These are phyloP conservation scores for Trebouxia sp. DNA, from an alignment of 139 green algal genomes.

Conservation along the genomic window DNA sequence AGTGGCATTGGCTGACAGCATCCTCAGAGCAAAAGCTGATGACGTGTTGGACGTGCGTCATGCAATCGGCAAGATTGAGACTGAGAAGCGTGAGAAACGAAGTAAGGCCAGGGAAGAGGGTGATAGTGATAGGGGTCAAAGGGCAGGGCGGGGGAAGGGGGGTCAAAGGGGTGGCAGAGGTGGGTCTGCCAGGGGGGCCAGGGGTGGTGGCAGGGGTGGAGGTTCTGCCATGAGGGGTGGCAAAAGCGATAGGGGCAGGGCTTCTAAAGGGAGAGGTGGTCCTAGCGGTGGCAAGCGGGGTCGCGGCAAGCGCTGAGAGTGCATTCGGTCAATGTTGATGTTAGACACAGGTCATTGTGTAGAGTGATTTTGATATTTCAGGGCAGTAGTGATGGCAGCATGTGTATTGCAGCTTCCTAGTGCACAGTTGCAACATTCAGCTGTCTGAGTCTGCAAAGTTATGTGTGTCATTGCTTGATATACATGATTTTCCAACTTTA, in stretches of 20 bases:
- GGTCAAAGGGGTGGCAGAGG: not conserved
- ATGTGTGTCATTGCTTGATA: too few species aligned
- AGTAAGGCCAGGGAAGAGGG: not conserved
- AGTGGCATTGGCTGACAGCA: slow-evolving; percentile 60
- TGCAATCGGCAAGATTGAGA: slow-evolving; percentile 58
- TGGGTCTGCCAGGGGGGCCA: not conserved
- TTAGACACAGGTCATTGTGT: too few species aligned
- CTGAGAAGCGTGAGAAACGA: slow-evolving; percentile 23
- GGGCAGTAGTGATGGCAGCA: too few species aligned
- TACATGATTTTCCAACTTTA: too few species aligned
- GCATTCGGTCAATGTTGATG: too few species aligned
- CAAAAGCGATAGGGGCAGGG: not conserved
- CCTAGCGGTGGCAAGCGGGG: not conserved
- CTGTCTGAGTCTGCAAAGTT: too few species aligned
- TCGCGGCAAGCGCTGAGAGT: not conserved
- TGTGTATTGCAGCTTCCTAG: too few species aligned
- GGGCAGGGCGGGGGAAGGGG: not conserved
- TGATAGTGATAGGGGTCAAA: not conserved
- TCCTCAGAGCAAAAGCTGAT: slow-evolving; percentile 71
- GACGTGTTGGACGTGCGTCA: slow-evolving; percentile 71
- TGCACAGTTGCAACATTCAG: too few species aligned
- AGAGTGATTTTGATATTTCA: too few species aligned
- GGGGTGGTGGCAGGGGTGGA: not conserved
- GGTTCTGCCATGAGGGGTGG: not conserved
- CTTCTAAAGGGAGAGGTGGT: not conserved